Evolutionary conservation across 176 grass and related monocot genomes (phyloP), one percentile per base, ranked within the genome.

Genomic region (Neostapfia colusana): DNA sequence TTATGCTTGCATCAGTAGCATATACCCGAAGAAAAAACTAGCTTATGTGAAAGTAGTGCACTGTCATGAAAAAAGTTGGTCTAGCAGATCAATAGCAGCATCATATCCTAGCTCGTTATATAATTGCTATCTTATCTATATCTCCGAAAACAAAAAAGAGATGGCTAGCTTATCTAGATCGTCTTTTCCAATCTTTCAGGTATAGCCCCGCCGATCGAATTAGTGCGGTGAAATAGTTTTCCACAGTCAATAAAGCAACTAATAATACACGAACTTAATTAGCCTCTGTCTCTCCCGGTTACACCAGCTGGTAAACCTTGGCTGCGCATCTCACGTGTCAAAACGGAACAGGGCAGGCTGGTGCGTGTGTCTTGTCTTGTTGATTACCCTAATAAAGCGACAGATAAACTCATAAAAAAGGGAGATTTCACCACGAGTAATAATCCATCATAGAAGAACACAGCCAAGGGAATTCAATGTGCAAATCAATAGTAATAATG

Each of bases 231-330:
- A 70, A 65, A 50, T 9, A 26, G n/a, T 18, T 67, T 27, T 55
- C 11, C 21, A 13, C 0, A 35, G 31, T 50, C 21, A 61, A 61
- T 1, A 61, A 61, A 15, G 57, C 69, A 72, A 54, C 10, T n/a
- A 71, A 8, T 8, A 21, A 55, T 37, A 27, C 44, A 51, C 44
- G 26, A 31, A 15, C 13, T 50, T 71, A 15, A 6, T 50, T 71
- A 51, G 20, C 38, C 38, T 40, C 8, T 5, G 20, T 2, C 38
- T 41, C 16, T 39, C 36, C n/a, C 18, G 37, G n/a, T 65, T 67
- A 54, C 39, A n/a, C n/a, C n/a, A n/a, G n/a, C 13, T 45, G 12
- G 73, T 75, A 75, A 62, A 62, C 40, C 11, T 45, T 18, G 56
- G 25, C 56, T 23, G 56, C 73, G 14, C 25, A 39, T 62, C 56